Percentiles rank a stretch among this genome's conserved stretches.
phyloP scores from a whole-genome alignment of 306 rosid genomes.

The Trifolium dubium region DNA sequence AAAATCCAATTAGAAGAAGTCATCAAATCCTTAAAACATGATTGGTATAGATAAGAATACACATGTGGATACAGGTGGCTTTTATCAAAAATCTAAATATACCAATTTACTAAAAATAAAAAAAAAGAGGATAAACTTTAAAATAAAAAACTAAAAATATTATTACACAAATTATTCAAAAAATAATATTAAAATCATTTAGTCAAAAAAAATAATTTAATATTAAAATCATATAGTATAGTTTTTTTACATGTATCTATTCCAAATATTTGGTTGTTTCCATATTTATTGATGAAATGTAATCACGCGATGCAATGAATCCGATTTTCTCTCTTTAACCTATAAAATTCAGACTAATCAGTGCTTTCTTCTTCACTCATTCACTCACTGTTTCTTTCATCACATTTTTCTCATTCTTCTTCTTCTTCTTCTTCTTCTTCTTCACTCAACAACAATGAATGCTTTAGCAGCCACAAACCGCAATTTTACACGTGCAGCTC shows the following conservation, averaged over 20 bases:
- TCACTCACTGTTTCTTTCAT: constrained; percentile 1
- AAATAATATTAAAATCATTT: too few species aligned
- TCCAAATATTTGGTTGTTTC: neutral
- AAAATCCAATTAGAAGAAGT: too few species aligned
- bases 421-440: neutral
- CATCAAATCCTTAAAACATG: too few species aligned
- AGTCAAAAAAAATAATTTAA: too few species aligned
- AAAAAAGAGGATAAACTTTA: too few species aligned
- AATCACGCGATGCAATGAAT: neutral
- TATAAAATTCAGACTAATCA: neutral
- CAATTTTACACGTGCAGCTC: constrained; percentile 68
- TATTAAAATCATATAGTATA: too few species aligned
- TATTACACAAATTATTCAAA: neutral
- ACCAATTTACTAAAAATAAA: neutral
- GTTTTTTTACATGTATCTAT: too few species aligned
- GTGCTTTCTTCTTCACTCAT: neutral
- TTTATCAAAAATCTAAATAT: neutral
- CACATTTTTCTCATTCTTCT: neutral
- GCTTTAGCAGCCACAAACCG: constrained; percentile 76
- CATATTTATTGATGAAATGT: neutral
- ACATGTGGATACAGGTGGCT: neutral
- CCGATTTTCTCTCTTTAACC: neutral
- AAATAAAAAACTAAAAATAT: neutral
- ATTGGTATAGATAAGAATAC: neutral
- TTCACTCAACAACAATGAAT: constrained; percentile 43